Conservation (phyloP, 2,329 filamentous ascomycete genomes). For the Rhytidhysteron rufulum region DNA sequence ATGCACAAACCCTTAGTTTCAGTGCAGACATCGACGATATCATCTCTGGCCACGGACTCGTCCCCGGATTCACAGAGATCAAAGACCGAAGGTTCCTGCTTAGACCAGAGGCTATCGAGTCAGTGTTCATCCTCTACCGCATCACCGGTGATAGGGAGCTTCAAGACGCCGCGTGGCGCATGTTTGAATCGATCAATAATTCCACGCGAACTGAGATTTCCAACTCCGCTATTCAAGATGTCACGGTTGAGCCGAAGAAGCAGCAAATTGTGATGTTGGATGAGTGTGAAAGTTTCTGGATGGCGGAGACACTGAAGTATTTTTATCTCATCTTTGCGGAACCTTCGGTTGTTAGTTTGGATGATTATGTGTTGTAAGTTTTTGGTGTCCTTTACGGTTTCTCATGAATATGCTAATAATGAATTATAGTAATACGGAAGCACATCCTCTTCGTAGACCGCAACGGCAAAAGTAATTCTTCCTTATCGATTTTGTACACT, state of each 20-base stretch:
- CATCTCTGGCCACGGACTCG: slow-evolving; percentile 38
- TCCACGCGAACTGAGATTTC: slow-evolving; percentile 64
- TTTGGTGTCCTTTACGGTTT: not conserved
- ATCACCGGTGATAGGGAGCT: slow-evolving; percentile 74
- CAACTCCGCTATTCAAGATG: slow-evolving; percentile 67
- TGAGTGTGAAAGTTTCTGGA: slow-evolving; percentile 71
- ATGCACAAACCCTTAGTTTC: slow-evolving; percentile 8
- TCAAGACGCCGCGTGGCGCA: slow-evolving; percentile 80
- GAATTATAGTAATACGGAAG: slow-evolving; percentile 42
- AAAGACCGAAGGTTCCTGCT: slow-evolving; percentile 38
- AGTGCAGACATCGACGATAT: slow-evolving; percentile 20
- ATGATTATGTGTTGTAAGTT: slow-evolving; percentile 59
- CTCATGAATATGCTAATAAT: slow-evolving; percentile 1
- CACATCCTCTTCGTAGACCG: slow-evolving; percentile 44
- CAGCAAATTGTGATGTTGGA: slow-evolving; percentile 26
- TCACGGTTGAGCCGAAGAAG: slow-evolving; percentile 40
- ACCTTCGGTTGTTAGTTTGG: slow-evolving; percentile 61
- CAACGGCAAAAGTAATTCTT: not conserved
- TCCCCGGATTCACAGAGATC: slow-evolving; percentile 39
- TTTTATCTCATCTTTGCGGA: slow-evolving; percentile 79
- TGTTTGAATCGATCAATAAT: slow-evolving; percentile 71
- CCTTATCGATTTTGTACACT: no score
- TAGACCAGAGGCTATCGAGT: slow-evolving; percentile 82
- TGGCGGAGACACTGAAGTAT: slow-evolving; percentile 88
- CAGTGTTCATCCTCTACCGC: slow-evolving; percentile 85